phyloP scores from a whole-genome alignment of 2,329 filamentous ascomycete genomes.

The Neopestalotiopsis sp. region DNA sequence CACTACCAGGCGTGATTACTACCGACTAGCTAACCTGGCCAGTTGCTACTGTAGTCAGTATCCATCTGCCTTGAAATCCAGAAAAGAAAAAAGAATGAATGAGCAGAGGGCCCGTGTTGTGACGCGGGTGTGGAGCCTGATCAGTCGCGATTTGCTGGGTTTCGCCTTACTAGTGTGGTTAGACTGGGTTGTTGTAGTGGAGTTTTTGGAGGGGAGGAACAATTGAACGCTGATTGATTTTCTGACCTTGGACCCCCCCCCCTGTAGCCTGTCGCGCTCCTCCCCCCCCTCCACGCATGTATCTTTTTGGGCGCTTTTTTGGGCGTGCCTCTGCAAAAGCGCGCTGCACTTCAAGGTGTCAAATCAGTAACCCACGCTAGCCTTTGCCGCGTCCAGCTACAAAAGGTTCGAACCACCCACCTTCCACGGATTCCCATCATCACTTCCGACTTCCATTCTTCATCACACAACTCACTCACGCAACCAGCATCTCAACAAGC shows the following conservation, averaged over 20 bases:
- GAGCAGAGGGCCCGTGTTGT: background rate
- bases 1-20: too few relatives aligned
- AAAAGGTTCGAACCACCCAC: conserved; percentile 63
- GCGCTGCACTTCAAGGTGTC: conserved; percentile 22
- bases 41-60: too few relatives aligned
- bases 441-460: conserved; percentile 44
- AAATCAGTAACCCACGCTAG: conserved; percentile 64
- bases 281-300: background rate
- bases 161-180: background rate
- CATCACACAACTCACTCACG: conserved; percentile 39
- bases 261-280: too few relatives aligned
- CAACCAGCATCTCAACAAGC: conserved; percentile 27
- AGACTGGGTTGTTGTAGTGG: background rate
- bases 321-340: conserved; percentile 18
- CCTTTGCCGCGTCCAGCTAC: conserved; percentile 62
- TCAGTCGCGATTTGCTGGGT: background rate
- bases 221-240: too few relatives aligned
- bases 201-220: too few relatives aligned
- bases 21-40: too few relatives aligned
- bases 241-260: too few relatives aligned
- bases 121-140: background rate
- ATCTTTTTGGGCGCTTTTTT: background rate
- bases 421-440: conserved; percentile 49
- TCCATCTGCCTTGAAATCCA: too few relatives aligned
- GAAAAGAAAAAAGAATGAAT: background rate